A percentile compares a stretch with the other conserved stretches of the same genome.
phyloP scores from a whole-genome alignment of 2,329 filamentous ascomycete genomes.

The Knoxdaviesia capensis region DNA sequence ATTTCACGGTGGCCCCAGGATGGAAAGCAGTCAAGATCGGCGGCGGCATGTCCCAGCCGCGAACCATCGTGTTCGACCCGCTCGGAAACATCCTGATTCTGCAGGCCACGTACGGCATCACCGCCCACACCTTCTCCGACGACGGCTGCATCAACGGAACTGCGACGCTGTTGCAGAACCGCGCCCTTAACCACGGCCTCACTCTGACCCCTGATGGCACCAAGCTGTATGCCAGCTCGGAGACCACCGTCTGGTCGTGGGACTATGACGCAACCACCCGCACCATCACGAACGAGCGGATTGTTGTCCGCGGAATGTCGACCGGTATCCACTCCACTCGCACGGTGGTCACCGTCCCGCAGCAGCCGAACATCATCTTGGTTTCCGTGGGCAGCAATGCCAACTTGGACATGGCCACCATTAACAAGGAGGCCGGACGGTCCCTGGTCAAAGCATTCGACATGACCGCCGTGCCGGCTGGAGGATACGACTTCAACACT shows the following conservation, averaged over 20 bases:
- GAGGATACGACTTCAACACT: constrained; percentile 17
- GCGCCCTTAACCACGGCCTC: constrained; percentile 18
- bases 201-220: constrained; percentile 17
- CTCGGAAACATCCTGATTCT: constrained; percentile 18
- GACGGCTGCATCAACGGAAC: constrained; percentile 18
- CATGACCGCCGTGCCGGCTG: constrained; percentile 13
- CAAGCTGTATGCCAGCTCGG: constrained; percentile 17
- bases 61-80: constrained; percentile 13
- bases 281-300: constrained; percentile 22
- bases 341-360: constrained; percentile 15
- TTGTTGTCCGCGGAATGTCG: constrained; percentile 17
- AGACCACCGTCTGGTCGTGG: constrained; percentile 30
- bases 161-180: constrained; percentile 14
- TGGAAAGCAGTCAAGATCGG: constrained; percentile 2
- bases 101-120: constrained; percentile 15
- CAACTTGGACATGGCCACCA: constrained; percentile 17
- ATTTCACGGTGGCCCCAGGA: neutral
- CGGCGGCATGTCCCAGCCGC: constrained; percentile 1
- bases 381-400: constrained; percentile 17
- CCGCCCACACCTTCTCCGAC: constrained; percentile 17
- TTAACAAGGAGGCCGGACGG: constrained; percentile 9
- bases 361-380: constrained; percentile 16
- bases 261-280: constrained; percentile 29
- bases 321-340: constrained; percentile 18
- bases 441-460: constrained; percentile 23